phyloP scores from a whole-genome alignment of 192 early-diverging fungal genomes.

The Spizellomyces punctatus region DNA sequence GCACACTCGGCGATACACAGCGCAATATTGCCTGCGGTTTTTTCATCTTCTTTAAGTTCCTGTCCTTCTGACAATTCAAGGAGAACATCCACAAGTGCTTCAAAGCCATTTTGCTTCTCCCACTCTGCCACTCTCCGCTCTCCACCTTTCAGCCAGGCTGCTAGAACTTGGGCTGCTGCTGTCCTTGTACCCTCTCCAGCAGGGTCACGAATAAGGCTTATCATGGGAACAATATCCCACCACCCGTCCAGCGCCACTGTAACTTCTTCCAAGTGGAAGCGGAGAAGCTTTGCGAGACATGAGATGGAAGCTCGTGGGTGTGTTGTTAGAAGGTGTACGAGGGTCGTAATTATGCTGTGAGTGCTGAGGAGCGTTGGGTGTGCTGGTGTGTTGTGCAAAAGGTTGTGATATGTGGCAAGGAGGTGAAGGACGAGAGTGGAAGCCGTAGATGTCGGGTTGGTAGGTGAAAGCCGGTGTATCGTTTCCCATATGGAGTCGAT shows the following conservation, averaged over 20 bases:
- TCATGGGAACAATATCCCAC: constrained; percentile 35
- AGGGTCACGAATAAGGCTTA: background rate
- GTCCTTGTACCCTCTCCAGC: background rate
- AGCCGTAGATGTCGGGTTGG: background rate
- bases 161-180: constrained; percentile 6
- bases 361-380: background rate
- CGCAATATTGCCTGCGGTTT: constrained; percentile 18
- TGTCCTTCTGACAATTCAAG: background rate
- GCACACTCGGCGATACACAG: constrained; percentile 26
- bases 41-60: background rate
- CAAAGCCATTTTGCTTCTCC: constrained; percentile 14
- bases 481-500: constrained; percentile 15
- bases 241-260: constrained; percentile 23
- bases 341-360: constrained; percentile 3
- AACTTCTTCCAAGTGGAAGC: constrained; percentile 3
- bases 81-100: background rate
- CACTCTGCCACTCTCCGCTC: constrained; percentile 20
- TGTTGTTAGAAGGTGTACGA: background rate
- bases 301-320: no score
- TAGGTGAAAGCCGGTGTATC: background rate
- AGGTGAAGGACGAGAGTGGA: background rate
- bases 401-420: background rate
- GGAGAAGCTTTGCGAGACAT: background rate
- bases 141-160: constrained; percentile 15
- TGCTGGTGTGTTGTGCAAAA: constrained; percentile 5